A percentile compares a stretch with the other conserved stretches of the same genome.
Conservation (phyloP, 495 filamentous ascomycete species). For the Penicillium simplicissimum region DNA sequence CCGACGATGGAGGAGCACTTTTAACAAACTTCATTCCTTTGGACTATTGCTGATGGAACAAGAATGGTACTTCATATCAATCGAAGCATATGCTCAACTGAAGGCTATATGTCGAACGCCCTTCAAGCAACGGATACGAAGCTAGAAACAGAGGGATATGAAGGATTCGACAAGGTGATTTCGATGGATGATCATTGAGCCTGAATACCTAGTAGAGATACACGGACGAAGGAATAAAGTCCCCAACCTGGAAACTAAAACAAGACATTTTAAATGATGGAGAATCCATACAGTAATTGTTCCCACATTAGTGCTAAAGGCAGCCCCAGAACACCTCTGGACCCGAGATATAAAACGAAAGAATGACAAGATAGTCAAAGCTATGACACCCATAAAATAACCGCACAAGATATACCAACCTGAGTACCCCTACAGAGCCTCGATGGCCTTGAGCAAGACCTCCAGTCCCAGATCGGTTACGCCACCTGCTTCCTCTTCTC, state of each 20-base stretch:
- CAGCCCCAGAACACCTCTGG: background rate
- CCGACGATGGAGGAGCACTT: too few species aligned
- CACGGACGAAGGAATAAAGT: background rate
- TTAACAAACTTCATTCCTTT: too few species aligned
- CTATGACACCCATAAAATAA: background rate
- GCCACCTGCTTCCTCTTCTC: slow-evolving; percentile 43
- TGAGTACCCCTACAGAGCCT: slow-evolving; percentile 57
- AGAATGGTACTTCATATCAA: too few species aligned
- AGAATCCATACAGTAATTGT: background rate
- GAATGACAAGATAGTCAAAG: background rate
- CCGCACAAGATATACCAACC: slow-evolving; percentile 2
- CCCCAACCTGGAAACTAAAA: background rate
- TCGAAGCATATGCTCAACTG: too few species aligned
- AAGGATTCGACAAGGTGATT: too few species aligned
- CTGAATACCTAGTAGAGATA: background rate
- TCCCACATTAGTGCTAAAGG: background rate
- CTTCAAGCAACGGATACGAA: too few species aligned
- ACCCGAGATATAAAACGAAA: slow-evolving; percentile 4
- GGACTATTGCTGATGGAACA: too few species aligned
- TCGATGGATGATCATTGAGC: too few species aligned
- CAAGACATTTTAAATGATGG: background rate
- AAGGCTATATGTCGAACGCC: too few species aligned
- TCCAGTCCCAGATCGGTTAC: slow-evolving; percentile 58
- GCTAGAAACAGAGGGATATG: too few species aligned
- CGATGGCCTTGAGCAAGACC: slow-evolving; percentile 76